These are phyloP conservation scores for Eutypella sp. DNA, from an alignment of 2,329 filamentous ascomycete genomes.

Conservation along the genomic window DNA sequence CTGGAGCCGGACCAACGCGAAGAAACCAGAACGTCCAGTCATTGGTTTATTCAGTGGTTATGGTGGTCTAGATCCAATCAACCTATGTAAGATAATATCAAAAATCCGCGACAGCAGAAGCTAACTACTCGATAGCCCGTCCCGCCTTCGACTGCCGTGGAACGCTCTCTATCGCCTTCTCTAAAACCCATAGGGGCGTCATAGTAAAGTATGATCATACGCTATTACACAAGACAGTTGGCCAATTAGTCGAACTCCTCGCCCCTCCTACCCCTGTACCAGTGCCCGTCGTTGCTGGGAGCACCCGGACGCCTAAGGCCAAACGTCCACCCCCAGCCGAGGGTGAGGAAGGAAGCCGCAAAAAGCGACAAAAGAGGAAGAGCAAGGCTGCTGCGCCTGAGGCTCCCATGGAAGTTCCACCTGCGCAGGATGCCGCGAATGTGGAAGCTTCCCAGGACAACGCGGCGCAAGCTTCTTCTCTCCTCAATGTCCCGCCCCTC, in stretches of 20 bases:
- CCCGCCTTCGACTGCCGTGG: conserved; percentile 58
- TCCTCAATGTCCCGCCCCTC: conserved; percentile 36
- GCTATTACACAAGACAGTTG: conserved; percentile 52
- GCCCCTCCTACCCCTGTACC: conserved; percentile 36
- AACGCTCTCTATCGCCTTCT: conserved; percentile 44
- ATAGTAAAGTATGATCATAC: conserved; percentile 53
- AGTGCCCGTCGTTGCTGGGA: conserved; percentile 15
- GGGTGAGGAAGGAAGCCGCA: conserved; percentile 21
- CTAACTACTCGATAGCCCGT: conserved; percentile 35
- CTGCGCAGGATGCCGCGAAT: conserved; percentile 7
- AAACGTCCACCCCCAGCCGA: conserved; percentile 23
- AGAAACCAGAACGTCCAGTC: conserved; percentile 32
- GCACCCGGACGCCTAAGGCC: conserved; percentile 18
- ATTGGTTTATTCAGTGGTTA: conserved; percentile 47
- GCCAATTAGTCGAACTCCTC: conserved; percentile 42
- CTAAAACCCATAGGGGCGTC: conserved; percentile 41
- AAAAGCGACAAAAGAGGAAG: conserved; percentile 21
- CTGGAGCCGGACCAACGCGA: conserved; percentile 45
- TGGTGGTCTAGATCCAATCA: conserved; percentile 39
- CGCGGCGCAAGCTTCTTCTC: conserved; percentile 22
- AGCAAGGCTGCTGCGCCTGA: conserved; percentile 18
- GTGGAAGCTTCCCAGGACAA: conserved; percentile 7
- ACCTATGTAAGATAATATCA: conserved; percentile 35
- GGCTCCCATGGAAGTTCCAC: conserved; percentile 7
- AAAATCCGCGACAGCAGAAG: not conserved